Percentiles rank a stretch among this genome's conserved stretches.
Evolutionary conservation across 176 grass and related monocot species (phyloP).

Genomic region (Triticum monococcum): DNA sequence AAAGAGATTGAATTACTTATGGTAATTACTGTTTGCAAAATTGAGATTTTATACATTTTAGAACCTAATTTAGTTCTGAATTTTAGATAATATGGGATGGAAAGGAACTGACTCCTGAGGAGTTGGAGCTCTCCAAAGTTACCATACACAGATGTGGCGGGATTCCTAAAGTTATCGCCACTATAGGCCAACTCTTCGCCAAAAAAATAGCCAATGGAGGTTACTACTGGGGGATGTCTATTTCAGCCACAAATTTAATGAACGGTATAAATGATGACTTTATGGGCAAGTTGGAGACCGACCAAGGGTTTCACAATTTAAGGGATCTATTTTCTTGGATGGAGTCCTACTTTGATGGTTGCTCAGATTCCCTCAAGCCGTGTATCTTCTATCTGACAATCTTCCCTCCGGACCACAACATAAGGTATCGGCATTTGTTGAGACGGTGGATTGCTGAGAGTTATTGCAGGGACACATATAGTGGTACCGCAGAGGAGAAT

Average conservation of each 20-base stretch:
- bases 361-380: background rate
- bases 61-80: background rate
- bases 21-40: background rate
- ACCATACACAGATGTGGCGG: background rate
- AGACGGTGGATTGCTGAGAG: background rate
- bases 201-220: background rate
- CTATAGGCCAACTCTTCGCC: background rate
- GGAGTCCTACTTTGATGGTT: slow-evolving; percentile 9
- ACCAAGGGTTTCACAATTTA: background rate
- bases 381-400: background rate
- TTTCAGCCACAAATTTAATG: background rate
- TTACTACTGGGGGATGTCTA: background rate
- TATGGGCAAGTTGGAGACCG: background rate
- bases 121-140: background rate
- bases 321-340: background rate
- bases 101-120: background rate
- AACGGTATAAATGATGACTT: background rate
- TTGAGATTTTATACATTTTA: background rate
- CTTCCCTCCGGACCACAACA: background rate
- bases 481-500: background rate
- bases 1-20: background rate
- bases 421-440: background rate
- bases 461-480: background rate
- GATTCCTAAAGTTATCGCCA: background rate
- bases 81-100: background rate